Percentiles rank a stretch among this genome's conserved stretches.
phyloP scores from a whole-genome alignment of 2,329 filamentous ascomycete species.

The Aspergillus novoparasiticus region DNA sequence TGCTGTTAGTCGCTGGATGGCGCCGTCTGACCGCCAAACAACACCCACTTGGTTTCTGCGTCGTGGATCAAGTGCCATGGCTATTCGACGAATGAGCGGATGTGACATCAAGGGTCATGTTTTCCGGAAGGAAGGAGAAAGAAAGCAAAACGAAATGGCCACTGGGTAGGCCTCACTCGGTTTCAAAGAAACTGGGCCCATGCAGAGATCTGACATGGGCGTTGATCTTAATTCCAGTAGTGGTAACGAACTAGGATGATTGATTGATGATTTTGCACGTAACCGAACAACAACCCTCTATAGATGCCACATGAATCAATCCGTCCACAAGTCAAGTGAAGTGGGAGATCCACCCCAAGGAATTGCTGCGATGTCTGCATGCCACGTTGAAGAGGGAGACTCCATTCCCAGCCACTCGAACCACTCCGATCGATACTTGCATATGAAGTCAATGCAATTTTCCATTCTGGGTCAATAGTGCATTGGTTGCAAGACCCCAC shows the following conservation, averaged over 20 bases:
- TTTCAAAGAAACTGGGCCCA: neutral
- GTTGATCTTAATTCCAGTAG: neutral
- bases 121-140: neutral
- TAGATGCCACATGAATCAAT: constrained; percentile 1
- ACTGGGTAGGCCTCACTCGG: neutral
- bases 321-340: constrained; percentile 14
- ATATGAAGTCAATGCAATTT: neutral
- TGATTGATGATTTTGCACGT: neutral
- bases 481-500: neutral
- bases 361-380: constrained; percentile 20
- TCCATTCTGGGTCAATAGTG: neutral
- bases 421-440: constrained; percentile 13
- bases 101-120: neutral
- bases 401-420: constrained; percentile 17
- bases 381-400: constrained; percentile 26
- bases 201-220: neutral
- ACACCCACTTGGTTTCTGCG: constrained; percentile 18
- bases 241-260: neutral
- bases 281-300: neutral
- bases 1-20: constrained; percentile 26
- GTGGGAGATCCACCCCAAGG: constrained; percentile 24
- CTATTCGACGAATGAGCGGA: constrained; percentile 8
- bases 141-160: constrained; percentile 3
- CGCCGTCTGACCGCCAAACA: constrained; percentile 26
- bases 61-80: constrained; percentile 15